A percentile compares a stretch with the other conserved stretches of the same genome.
Evolutionary conservation across 179 eudicot species (phyloP).

Genomic region (Carnegiea gigantea): DNA sequence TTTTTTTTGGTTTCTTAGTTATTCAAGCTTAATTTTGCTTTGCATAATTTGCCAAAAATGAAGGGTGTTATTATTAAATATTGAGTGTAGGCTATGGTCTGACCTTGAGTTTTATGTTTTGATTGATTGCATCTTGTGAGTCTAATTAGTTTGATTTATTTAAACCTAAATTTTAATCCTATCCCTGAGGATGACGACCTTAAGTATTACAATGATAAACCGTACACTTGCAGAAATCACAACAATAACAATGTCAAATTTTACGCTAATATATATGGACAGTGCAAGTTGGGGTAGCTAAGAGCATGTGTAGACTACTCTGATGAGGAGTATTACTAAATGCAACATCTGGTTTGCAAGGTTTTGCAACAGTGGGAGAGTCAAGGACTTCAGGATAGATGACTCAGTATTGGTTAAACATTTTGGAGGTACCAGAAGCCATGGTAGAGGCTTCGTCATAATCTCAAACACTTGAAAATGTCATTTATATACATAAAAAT

Average conservation of each 20-base stretch:
- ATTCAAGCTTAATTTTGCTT: no score
- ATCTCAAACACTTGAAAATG: conserved; percentile 50
- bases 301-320: conserved; percentile 32
- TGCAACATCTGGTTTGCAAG: conserved; percentile 17
- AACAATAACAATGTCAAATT: conserved; percentile 36
- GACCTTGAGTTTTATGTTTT: no score
- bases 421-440: conserved; percentile 36
- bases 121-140: no score
- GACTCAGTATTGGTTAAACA: conserved; percentile 23
- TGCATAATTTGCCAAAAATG: no score
- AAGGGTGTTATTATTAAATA: no score
- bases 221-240: no score
- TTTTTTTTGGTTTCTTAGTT: no score
- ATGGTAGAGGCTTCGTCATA: conserved; percentile 54
- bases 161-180: no score
- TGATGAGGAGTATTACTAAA: background rate
- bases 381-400: conserved; percentile 39
- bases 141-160: no score
- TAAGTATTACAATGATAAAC: background rate
- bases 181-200: no score
- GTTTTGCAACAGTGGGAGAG: conserved; percentile 38
- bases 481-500: no score
- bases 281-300: conserved; percentile 39
- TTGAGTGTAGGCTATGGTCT: no score
- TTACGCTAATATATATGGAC: conserved; percentile 53